Evolutionary conservation across 129 eudicot genomes (phyloP).

Genomic region (Scalesia atractyloides): DNA sequence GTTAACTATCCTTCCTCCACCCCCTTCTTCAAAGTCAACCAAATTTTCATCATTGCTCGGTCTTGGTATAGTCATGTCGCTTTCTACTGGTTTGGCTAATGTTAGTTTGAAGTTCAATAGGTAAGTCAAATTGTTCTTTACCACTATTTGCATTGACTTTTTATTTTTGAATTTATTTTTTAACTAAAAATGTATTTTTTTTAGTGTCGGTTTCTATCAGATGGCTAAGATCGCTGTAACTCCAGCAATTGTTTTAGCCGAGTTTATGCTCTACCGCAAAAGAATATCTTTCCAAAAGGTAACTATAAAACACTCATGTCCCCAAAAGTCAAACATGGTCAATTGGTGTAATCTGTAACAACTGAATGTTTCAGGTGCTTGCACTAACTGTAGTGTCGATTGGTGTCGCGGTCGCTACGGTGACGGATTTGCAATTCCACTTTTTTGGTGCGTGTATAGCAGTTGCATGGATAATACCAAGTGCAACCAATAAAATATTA

Average conservation of each 20-base stretch:
- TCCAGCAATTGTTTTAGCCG: conserved; percentile 93
- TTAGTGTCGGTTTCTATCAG: conserved; percentile 98
- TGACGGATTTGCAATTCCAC: conserved; percentile 94
- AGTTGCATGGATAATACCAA: conserved; percentile 93
- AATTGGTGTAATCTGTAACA: not conserved
- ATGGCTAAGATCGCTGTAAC: conserved; percentile 99
- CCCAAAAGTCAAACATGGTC: not conserved
- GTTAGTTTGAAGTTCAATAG: conserved; percentile 95
- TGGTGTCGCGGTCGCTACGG: conserved; percentile 98
- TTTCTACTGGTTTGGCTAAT: conserved; percentile 95
- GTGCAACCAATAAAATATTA: conserved; percentile 92
- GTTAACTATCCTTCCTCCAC: conserved; percentile 70
- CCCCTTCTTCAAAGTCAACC: conserved; percentile 78
- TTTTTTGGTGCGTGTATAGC: conserved; percentile 97
- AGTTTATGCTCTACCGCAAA: conserved; percentile 76
- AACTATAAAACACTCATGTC: conserved; percentile 10
- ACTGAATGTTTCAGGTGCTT: conserved; percentile 57
- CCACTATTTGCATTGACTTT: not conserved
- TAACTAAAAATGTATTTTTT: conserved; percentile 22
- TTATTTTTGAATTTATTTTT: not conserved
- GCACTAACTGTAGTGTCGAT: conserved; percentile 79
- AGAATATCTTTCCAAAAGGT: conserved; percentile 79
- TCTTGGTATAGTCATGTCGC: conserved; percentile 91
- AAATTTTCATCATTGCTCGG: conserved; percentile 70
- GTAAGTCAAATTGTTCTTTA: conserved; percentile 34